A percentile compares a stretch with the other conserved stretches of the same genome.
These are phyloP conservation scores for Mortierella claussenii DNA, from an alignment of 192 early-diverging fungal genomes.

Conservation along the genomic window DNA sequence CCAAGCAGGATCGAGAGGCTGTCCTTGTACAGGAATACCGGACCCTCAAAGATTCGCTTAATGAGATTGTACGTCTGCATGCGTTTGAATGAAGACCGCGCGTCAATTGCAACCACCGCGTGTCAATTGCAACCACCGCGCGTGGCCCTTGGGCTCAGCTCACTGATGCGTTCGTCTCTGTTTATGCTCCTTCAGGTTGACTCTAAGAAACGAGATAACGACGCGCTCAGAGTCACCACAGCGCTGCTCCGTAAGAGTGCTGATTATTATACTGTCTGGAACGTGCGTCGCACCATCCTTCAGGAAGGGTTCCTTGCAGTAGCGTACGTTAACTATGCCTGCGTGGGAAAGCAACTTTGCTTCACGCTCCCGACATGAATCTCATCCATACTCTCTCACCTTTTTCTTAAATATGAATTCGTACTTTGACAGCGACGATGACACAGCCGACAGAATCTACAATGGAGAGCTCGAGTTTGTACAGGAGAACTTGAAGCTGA, in stretches of 20 bases:
- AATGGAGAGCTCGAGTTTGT: constrained; percentile 80
- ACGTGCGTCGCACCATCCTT: constrained; percentile 84
- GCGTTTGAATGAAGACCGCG: too few relatives aligned
- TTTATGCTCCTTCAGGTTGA: constrained; percentile 32
- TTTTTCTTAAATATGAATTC: too few relatives aligned
- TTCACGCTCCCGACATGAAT: too few relatives aligned
- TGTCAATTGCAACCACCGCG: too few relatives aligned
- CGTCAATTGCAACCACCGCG: too few relatives aligned
- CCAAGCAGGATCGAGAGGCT: constrained; percentile 28
- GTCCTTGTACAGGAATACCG: constrained; percentile 28
- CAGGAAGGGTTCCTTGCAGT: constrained; percentile 55
- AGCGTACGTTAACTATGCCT: too few relatives aligned
- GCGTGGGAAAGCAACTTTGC: too few relatives aligned
- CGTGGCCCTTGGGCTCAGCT: too few relatives aligned
- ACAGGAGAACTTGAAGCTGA: constrained; percentile 74
- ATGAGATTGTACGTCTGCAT: constrained; percentile 20
- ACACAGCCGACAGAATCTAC: constrained; percentile 55
- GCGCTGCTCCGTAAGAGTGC: constrained; percentile 84
- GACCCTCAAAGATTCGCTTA: constrained; percentile 35
- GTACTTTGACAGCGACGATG: constrained; percentile 50
- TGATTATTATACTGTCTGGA: constrained; percentile 96
- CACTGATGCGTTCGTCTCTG: too few relatives aligned
- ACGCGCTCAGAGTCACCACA: constrained; percentile 75
- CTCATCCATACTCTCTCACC: too few relatives aligned
- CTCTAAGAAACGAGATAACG: constrained; percentile 49